Evolutionary conservation across 2,329 filamentous ascomycete species (phyloP).

Genomic region (Fusarium begoniae): DNA sequence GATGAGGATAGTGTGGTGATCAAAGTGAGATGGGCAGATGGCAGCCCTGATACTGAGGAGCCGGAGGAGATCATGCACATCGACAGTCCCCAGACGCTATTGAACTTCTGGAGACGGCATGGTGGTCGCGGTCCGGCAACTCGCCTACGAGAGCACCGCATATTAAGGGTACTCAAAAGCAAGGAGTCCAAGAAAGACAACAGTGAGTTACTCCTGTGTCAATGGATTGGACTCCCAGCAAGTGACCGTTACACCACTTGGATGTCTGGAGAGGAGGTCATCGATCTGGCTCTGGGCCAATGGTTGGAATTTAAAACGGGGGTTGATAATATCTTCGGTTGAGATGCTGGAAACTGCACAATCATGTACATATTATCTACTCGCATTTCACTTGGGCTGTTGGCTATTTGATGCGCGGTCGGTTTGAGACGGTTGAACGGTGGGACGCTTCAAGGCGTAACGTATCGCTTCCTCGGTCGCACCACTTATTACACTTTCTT

Average conservation of each 20-base stretch:
- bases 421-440: slow-evolving; percentile 8
- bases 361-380: background rate
- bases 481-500: background rate
- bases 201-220: background rate
- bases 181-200: background rate
- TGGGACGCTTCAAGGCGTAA: background rate
- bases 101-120: background rate
- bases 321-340: background rate
- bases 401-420: background rate
- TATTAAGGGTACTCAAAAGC: background rate
- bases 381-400: background rate
- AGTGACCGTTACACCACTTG: background rate
- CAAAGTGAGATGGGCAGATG: background rate
- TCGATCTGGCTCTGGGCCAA: background rate
- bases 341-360: background rate
- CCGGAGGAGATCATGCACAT: background rate
- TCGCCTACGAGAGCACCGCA: background rate
- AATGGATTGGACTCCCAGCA: background rate
- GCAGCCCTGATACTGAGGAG: background rate
- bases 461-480: background rate
- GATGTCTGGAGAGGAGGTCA: background rate
- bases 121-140: background rate
- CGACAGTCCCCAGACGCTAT: background rate
- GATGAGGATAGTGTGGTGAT: background rate
- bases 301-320: background rate